Percentiles rank a stretch among this genome's conserved stretches.
Conservation (phyloP, 2,329 filamentous ascomycete genomes). For the Pseudogymnoascus sp. region DNA sequence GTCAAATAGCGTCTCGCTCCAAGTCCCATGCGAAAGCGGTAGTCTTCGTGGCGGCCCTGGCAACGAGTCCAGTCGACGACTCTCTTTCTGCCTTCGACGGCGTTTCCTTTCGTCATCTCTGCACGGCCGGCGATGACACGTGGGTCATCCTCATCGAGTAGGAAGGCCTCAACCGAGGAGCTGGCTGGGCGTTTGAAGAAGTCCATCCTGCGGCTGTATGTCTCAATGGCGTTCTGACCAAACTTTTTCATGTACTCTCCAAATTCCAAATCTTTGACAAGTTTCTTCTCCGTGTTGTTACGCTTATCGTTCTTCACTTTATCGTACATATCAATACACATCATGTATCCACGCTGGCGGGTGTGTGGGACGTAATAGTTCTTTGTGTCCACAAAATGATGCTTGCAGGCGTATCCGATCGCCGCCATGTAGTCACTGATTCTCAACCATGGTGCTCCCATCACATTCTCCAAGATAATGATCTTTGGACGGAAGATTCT, state of each 20-base stretch:
- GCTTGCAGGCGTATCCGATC: conserved; percentile 49
- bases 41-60: conserved; percentile 51
- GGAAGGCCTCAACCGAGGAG: conserved; percentile 54
- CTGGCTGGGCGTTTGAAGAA: conserved; percentile 47
- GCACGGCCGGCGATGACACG: conserved; percentile 45
- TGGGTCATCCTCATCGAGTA: conserved; percentile 48
- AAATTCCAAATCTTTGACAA: conserved; percentile 32
- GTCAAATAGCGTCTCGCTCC: conserved; percentile 53
- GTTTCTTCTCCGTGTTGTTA: conserved; percentile 37
- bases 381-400: conserved; percentile 57
- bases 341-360: conserved; percentile 51
- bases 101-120: conserved; percentile 33
- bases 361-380: conserved; percentile 70
- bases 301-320: conserved; percentile 23
- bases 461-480: conserved; percentile 68
- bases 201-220: conserved; percentile 9
- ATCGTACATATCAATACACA: conserved; percentile 43
- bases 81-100: conserved; percentile 28
- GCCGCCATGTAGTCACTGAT: conserved; percentile 18
- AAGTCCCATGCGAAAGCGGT: conserved; percentile 44
- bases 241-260: conserved; percentile 8
- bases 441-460: conserved; percentile 48
- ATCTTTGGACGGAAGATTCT: conserved; percentile 51
- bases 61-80: conserved; percentile 49
- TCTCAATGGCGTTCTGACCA: not conserved